Conservation (phyloP, 2,329 filamentous ascomycete genomes). For the Xylariaceae sp. region DNA sequence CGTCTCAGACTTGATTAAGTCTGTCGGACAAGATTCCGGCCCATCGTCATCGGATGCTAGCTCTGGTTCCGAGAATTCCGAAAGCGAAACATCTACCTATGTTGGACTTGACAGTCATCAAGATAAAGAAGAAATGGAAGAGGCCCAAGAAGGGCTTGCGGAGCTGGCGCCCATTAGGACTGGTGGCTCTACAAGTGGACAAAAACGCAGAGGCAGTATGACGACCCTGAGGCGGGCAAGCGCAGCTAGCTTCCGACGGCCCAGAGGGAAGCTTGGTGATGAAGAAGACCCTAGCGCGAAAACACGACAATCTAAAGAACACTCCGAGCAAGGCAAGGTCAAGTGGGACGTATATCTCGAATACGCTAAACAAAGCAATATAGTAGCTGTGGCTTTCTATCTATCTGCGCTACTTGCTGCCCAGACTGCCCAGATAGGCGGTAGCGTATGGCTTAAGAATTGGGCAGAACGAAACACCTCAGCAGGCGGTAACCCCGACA, state of each 20-base stretch:
- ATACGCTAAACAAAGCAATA: conserved; percentile 92
- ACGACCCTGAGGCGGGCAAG: conserved; percentile 84
- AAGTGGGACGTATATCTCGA: conserved; percentile 94
- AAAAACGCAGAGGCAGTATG: conserved; percentile 65
- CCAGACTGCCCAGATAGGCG: conserved; percentile 77
- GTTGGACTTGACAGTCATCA: conserved; percentile 49
- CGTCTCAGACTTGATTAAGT: conserved; percentile 78
- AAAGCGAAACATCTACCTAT: conserved; percentile 55
- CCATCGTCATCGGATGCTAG: conserved; percentile 34
- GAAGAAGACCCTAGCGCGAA: conserved; percentile 74
- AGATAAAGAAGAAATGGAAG: conserved; percentile 66
- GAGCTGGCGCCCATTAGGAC: conserved; percentile 71
- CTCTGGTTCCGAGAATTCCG: conserved; percentile 41
- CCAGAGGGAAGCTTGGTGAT: conserved; percentile 77
- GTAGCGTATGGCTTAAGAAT: conserved; percentile 87
- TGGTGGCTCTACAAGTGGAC: conserved; percentile 43
- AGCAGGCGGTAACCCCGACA: conserved; percentile 63
- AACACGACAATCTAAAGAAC: conserved; percentile 83
- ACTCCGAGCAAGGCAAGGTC: conserved; percentile 90
- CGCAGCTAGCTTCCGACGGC: conserved; percentile 82
- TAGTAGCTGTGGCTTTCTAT: conserved; percentile 79
- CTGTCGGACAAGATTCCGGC: conserved; percentile 58
- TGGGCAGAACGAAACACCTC: conserved; percentile 81
- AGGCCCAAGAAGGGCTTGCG: conserved; percentile 73
- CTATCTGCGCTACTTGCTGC: conserved; percentile 70